phyloP scores from a whole-genome alignment of 139 green algal species.

The Chlorella sp. region DNA sequence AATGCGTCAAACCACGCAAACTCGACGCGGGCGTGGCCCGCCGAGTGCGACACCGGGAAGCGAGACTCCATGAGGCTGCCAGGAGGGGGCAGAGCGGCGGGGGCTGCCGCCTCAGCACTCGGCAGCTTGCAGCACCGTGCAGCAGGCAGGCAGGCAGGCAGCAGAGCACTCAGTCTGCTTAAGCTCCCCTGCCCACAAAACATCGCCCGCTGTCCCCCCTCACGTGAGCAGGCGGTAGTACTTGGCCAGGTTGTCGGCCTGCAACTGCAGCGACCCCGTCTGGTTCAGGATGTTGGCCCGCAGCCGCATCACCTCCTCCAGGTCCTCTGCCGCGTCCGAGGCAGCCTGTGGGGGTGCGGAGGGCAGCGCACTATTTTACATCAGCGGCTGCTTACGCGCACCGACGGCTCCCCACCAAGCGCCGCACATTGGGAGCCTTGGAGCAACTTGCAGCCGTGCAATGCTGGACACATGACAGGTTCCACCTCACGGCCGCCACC shows the following conservation, averaged over 20 bases:
- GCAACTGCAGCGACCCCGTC: conserved; percentile 41
- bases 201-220: background rate
- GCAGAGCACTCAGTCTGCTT: no score
- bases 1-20: conserved; percentile 88
- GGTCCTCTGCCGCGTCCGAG: conserved; percentile 72
- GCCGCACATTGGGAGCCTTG: no score
- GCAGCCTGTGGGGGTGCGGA: conserved; percentile 33
- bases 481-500: no score
- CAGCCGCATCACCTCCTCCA: conserved; percentile 66
- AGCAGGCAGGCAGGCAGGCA: background rate
- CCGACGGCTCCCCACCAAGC: no score
- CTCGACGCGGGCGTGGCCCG: conserved; percentile 66
- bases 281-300: conserved; percentile 57
- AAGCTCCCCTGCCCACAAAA: background rate
- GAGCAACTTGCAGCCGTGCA: no score
- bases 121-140: background rate
- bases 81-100: background rate
- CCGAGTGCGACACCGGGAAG: conserved; percentile 88
- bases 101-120: background rate
- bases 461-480: no score
- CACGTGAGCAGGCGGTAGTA: conserved; percentile 83
- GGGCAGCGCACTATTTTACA: background rate
- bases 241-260: conserved; percentile 63
- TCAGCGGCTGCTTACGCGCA: no score
- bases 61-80: conserved; percentile 81